Percentiles rank a stretch among this genome's conserved stretches.
phyloP scores from a whole-genome alignment of 805 yeast species.

The Monosporozyma servazzii region DNA sequence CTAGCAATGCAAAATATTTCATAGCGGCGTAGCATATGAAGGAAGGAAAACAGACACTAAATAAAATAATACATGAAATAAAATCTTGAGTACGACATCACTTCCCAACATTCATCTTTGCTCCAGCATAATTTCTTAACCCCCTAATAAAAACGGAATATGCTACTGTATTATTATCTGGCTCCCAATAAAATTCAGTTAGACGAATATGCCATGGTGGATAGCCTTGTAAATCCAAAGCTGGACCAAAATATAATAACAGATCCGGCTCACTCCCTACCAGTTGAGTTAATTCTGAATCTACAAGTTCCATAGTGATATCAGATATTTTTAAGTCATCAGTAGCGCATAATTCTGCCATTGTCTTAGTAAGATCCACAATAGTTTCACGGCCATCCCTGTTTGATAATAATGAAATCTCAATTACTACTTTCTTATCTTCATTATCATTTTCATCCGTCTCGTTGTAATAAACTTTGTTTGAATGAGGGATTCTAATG shows the following conservation, averaged over 20 bases:
- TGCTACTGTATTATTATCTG: constrained; percentile 69
- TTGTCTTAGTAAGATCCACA: constrained; percentile 77
- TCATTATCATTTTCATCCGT: constrained; percentile 22
- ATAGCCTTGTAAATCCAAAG: constrained; percentile 80
- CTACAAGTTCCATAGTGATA: constrained; percentile 65
- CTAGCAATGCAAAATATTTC: background rate
- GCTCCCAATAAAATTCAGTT: constrained; percentile 85
- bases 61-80: background rate
- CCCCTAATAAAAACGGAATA: constrained; percentile 81
- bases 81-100: constrained; percentile 29
- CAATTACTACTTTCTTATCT: constrained; percentile 40
- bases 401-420: constrained; percentile 55
- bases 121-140: constrained; percentile 60
- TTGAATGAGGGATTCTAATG: constrained; percentile 60
- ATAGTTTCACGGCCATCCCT: constrained; percentile 87
- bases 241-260: constrained; percentile 76
- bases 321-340: constrained; percentile 56
- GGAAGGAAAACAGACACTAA: background rate
- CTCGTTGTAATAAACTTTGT: constrained; percentile 33
- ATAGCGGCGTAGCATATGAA: background rate
- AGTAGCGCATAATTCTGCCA: constrained; percentile 62
- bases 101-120: constrained; percentile 86
- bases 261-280: constrained; percentile 93
- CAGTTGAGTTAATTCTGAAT: constrained; percentile 59
- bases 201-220: constrained; percentile 98